phyloP scores from a whole-genome alignment of 129 eudicot species.

The Arctium minus region DNA sequence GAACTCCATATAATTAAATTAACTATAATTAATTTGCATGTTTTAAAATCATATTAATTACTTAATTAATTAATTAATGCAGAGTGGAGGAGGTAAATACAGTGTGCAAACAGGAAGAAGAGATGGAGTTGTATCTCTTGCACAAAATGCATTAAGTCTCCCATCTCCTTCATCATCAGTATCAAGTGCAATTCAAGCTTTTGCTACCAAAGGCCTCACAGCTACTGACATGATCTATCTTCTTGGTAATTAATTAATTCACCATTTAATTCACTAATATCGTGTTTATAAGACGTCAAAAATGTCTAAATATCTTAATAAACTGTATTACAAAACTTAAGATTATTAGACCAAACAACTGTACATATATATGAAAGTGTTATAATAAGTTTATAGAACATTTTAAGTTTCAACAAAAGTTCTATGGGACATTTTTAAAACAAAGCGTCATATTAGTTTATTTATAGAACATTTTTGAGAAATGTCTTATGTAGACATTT shows the following conservation, averaged over 20 bases:
- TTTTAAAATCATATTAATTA: neutral
- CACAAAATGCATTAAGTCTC: constrained; percentile 29
- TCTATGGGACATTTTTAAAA: no score
- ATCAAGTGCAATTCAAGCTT: constrained; percentile 29
- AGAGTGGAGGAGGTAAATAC: constrained; percentile 56
- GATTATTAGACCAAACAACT: no score
- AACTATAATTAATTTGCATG: neutral
- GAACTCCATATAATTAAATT: neutral
- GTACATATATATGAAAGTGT: no score
- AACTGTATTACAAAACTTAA: no score
- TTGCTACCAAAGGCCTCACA: constrained; percentile 29
- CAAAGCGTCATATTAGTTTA: no score
- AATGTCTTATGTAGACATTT: no score
- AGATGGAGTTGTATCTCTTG: constrained; percentile 46
- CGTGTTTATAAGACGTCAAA: neutral
- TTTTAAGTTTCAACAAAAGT: no score
- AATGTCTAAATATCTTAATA: no score
- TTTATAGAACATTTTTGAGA: no score
- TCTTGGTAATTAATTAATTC: constrained; percentile 29
- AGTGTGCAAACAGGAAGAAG: constrained; percentile 49
- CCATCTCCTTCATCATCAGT: constrained; percentile 50
- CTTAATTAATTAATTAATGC: neutral
- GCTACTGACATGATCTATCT: constrained; percentile 47
- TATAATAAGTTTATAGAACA: no score
- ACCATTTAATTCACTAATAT: no score